Percentiles rank a stretch among this genome's conserved stretches.
These are phyloP conservation scores for Solanum medicagineum DNA, from an alignment of 257 asterid genomes.

Conservation along the genomic window DNA sequence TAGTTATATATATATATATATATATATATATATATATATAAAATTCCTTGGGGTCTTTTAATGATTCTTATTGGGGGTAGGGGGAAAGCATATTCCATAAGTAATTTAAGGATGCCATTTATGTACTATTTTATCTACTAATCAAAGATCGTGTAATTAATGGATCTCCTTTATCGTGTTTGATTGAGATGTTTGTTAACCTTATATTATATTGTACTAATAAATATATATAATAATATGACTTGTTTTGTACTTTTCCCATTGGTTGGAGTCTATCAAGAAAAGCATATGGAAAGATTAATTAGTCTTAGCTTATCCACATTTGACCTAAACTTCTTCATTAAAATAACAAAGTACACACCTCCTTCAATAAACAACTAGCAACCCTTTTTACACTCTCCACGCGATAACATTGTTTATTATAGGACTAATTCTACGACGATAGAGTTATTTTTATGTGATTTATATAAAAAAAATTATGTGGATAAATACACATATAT, in stretches of 20 bases:
- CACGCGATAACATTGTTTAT: constrained; percentile 16
- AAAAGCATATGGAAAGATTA: constrained; percentile 13
- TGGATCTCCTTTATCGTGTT: not conserved
- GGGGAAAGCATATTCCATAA: not conserved
- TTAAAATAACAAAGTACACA: constrained; percentile 14
- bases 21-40: no score
- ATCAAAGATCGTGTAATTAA: not conserved
- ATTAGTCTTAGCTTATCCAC: constrained; percentile 9
- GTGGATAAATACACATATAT: no score
- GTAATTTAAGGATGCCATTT: not conserved
- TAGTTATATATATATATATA: not conserved
- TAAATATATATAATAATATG: not conserved
- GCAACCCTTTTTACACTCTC: constrained; percentile 1
- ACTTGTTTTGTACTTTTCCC: not conserved
- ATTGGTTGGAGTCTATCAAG: constrained; percentile 10
- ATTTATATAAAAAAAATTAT: not conserved
- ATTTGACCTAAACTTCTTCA: constrained; percentile 24
- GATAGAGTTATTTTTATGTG: not conserved
- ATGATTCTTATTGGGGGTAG: not conserved
- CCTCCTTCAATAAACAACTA: constrained; percentile 7
- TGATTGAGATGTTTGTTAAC: not conserved
- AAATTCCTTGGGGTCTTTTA: not conserved
- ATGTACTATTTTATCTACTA: not conserved
- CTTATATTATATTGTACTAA: not conserved
- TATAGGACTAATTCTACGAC: not conserved